Evolutionary conservation across 345 rosid species (phyloP).

Genomic region (Salix suchowensis): DNA sequence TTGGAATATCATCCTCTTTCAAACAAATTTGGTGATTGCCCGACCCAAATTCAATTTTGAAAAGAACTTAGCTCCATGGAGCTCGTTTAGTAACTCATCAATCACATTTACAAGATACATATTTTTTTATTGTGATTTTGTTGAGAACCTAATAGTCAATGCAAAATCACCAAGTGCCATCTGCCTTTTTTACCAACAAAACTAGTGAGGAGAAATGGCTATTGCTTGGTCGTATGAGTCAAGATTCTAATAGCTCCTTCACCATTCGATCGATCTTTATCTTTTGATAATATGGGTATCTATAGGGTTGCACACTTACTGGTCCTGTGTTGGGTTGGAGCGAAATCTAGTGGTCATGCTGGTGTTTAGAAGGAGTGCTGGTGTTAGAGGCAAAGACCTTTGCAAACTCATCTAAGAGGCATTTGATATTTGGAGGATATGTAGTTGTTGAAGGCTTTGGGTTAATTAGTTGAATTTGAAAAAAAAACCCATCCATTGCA

Average conservation of each 20-base stretch:
- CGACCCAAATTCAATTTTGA: no score
- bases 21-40: no score
- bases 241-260: neutral
- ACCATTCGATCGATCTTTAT: neutral
- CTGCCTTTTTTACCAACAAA: no score
- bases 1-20: no score
- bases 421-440: neutral
- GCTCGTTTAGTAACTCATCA: no score
- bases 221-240: neutral
- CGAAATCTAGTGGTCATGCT: neutral
- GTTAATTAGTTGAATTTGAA: neutral
- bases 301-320: neutral
- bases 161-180: no score
- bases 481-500: neutral
- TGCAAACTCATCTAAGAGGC: neutral
- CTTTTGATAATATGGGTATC: neutral
- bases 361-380: neutral
- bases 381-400: neutral
- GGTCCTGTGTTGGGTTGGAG: neutral
- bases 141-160: no score
- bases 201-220: no score
- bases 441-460: no score
- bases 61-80: no score
- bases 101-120: no score
- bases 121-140: no score